Base-by-base conservation (phyloP, 2,329 filamentous ascomycete species). In the Trichoderma cornu-damae region DNA sequence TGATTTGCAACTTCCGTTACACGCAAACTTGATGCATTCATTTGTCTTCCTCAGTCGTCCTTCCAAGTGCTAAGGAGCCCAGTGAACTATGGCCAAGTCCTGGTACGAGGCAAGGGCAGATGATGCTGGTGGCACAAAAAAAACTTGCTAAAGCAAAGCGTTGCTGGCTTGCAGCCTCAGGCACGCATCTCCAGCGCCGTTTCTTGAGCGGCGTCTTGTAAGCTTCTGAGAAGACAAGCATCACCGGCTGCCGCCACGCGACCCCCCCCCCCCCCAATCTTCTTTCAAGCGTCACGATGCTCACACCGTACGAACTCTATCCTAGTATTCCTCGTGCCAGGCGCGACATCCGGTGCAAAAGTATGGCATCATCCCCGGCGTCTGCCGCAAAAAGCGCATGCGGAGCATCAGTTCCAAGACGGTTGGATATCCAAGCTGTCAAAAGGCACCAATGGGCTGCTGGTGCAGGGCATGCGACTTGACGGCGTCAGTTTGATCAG, bases 401-500 rank as follows among this genome's bases (percentile, higher is more conserved):
- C 35, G 35, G 22, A 37, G 20, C 14, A n/a, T n/a, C n/a, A n/a
- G n/a, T n/a, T n/a, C n/a, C n/a, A n/a, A n/a, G n/a, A n/a, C n/a
- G n/a, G n/a, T n/a, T n/a, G n/a, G 7, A n/a, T 35, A 30, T 40
- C 22, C 40, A 52, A 52, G 49, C 49, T 40, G 49, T 52, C 44
- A 48, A 46, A 12, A 43, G 14, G 20, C 40, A 43, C 40, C 40
- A n/a, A 26, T 43, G 26, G 40, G 12, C 11, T 11, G 32, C 8
- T 4, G 30, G 16, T 35, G 14, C 46, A 48, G 18, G 28, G 44
- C 26, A 47, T 47, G 44, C 44, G 16, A 30, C 44, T 43, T 47
- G 44, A 47, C 44, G 43, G 32, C 43, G 32, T 55, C n/a, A n/a
- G 52, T 55, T 46, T 55, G 52, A 55, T 55, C 52, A 55, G 52